Percentiles rank a stretch among this genome's conserved stretches.
Conservation (phyloP, 108 stramenopile genomes). For the Nitzschia putrida region DNA sequence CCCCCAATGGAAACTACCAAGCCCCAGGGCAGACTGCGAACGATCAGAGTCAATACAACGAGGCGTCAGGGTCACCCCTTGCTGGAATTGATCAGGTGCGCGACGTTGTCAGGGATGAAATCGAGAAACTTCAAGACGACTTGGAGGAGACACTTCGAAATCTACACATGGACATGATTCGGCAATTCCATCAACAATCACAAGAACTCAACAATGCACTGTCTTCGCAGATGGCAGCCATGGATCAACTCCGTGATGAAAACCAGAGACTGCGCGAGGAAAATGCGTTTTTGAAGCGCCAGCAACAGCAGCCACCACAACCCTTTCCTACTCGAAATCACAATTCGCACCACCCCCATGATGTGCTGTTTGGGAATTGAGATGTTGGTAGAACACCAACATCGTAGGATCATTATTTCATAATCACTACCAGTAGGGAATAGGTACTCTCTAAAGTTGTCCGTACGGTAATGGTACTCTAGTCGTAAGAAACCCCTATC, state of each 20-base stretch:
- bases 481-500: background rate
- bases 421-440: no score
- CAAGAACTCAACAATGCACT: conserved; percentile 39
- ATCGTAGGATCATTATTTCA: no score
- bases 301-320: conserved; percentile 6
- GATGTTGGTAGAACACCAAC: no score
- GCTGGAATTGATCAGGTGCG: conserved; percentile 23
- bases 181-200: conserved; percentile 43
- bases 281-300: conserved; percentile 29
- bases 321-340: background rate
- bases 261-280: conserved; percentile 40
- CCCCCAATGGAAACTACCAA: background rate
- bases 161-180: conserved; percentile 46
- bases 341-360: background rate
- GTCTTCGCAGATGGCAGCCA: conserved; percentile 16
- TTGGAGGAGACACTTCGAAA: conserved; percentile 41
- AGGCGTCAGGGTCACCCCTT: background rate
- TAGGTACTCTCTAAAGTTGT: no score
- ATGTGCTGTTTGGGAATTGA: conserved; percentile 15
- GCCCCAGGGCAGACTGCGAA: background rate
- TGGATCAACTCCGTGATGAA: conserved; percentile 26
- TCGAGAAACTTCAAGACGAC: conserved; percentile 45
- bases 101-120: conserved; percentile 38
- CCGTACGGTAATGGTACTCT: no score
- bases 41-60: background rate